A percentile compares a stretch with the other conserved stretches of the same genome.
Evolutionary conservation across 2,329 filamentous ascomycete species (phyloP).

Genomic region (Exophiala xenobiotica): DNA sequence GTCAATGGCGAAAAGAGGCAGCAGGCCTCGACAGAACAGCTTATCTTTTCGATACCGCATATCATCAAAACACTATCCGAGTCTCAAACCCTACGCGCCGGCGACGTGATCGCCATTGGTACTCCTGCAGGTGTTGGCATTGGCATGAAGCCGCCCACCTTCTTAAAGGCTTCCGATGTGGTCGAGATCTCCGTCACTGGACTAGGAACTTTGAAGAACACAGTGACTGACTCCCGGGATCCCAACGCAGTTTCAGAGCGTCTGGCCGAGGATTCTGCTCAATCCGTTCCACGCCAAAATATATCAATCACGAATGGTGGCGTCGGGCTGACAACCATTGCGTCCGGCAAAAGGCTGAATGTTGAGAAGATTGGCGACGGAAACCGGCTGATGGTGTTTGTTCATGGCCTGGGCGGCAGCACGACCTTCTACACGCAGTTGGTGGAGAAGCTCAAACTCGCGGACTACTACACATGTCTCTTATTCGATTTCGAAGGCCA

Average conservation of each 20-base stretch:
- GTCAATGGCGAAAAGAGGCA: conserved; percentile 56
- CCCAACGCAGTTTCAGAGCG: conserved; percentile 3
- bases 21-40: conserved; percentile 46
- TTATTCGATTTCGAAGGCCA: conserved; percentile 59
- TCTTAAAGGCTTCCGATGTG: conserved; percentile 39
- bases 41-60: conserved; percentile 52
- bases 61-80: conserved; percentile 52
- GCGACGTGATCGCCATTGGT: conserved; percentile 53
- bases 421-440: conserved; percentile 49
- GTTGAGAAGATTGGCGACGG: conserved; percentile 36
- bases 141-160: conserved; percentile 43
- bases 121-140: conserved; percentile 44
- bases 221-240: conserved; percentile 33
- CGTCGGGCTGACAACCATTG: conserved; percentile 7
- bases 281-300: conserved; percentile 26
- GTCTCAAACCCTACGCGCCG: conserved; percentile 50
- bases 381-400: conserved; percentile 44
- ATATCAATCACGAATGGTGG: conserved; percentile 37
- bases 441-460: conserved; percentile 34
- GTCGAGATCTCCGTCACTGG: conserved; percentile 42
- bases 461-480: conserved; percentile 38
- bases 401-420: conserved; percentile 57
- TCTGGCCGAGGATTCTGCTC: not conserved
- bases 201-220: conserved; percentile 46
- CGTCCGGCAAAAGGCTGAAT: conserved; percentile 39